These are phyloP conservation scores for Auxenochlorella pyrenoidosa DNA, from an alignment of 139 green algal species.

Conservation along the genomic window DNA sequence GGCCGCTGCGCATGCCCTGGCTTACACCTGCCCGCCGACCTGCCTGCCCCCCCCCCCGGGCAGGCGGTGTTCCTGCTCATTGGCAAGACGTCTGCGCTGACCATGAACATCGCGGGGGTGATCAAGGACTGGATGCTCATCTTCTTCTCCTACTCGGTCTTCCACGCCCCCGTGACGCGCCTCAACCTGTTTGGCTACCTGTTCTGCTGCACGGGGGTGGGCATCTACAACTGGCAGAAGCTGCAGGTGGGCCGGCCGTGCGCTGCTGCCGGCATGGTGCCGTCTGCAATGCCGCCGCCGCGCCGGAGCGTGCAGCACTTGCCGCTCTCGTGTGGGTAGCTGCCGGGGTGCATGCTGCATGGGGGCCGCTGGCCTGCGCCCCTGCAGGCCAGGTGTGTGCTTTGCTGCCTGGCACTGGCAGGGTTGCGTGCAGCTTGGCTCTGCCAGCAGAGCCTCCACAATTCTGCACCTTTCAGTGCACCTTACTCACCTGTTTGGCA, in stretches of 20 bases:
- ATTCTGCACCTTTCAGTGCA: too few species aligned
- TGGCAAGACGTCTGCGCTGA: slow-evolving; percentile 95
- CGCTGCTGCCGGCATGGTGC: too few species aligned
- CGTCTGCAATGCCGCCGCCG: too few species aligned
- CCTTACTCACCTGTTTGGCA: too few species aligned
- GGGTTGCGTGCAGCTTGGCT: too few species aligned
- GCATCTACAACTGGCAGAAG: slow-evolving; percentile 58
- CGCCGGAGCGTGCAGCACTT: too few species aligned
- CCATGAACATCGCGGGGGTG: slow-evolving; percentile 97
- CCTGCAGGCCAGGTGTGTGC: too few species aligned
- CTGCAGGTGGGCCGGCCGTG: slow-evolving; percentile 23
- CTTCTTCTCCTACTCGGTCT: slow-evolving; percentile 89
- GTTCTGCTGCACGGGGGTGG: slow-evolving; percentile 64
- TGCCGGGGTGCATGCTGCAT: too few species aligned
- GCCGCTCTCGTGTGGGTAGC: neutral
- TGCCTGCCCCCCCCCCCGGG: neutral
- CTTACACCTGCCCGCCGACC: neutral
- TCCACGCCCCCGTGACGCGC: slow-evolving; percentile 85
- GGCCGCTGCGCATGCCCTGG: neutral
- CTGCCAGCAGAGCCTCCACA: too few species aligned
- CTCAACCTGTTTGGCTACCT: slow-evolving; percentile 89
- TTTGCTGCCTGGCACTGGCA: too few species aligned
- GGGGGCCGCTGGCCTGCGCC: too few species aligned
- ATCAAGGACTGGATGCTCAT: slow-evolving; percentile 98
- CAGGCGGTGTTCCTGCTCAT: slow-evolving; percentile 91